A percentile compares a stretch with the other conserved stretches of the same genome.
These are phyloP conservation scores for Pharnaceum exiguum DNA, from an alignment of 148 eudicot species.

Conservation along the genomic window DNA sequence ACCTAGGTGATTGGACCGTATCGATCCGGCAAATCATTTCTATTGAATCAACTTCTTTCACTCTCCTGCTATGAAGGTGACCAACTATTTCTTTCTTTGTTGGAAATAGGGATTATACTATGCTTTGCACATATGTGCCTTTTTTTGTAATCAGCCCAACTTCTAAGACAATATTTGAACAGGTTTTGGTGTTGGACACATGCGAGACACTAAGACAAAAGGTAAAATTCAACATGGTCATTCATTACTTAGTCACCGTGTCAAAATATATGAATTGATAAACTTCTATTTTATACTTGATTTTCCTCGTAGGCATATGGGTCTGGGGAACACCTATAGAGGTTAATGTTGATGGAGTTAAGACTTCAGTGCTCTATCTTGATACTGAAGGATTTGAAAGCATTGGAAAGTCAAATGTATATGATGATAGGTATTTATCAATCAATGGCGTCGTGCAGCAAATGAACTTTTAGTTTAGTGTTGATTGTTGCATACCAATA, in stretches of 20 bases:
- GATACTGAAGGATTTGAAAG: conserved; percentile 99
- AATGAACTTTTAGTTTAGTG: conserved; percentile 9
- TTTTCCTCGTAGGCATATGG: conserved; percentile 67
- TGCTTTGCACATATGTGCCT: background rate
- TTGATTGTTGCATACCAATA: conserved; percentile 1
- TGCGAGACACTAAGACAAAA: conserved; percentile 98
- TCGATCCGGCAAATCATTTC: conserved; percentile 95
- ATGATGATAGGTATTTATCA: conserved; percentile 79
- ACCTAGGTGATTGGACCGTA: conserved; percentile 97
- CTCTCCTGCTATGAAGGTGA: conserved; percentile 96
- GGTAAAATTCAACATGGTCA: conserved; percentile 40
- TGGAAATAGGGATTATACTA: background rate
- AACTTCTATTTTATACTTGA: background rate
- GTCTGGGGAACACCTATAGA: conserved; percentile 95
- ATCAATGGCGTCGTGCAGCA: too few species aligned
- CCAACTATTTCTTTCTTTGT: background rate
- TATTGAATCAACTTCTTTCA: conserved; percentile 94
- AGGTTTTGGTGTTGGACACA: conserved; percentile 99
- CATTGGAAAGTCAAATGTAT: conserved; percentile 95
- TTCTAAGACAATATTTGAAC: conserved; percentile 19
- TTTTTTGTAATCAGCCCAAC: background rate
- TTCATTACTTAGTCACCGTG: too few species aligned
- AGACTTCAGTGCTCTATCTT: conserved; percentile 84
- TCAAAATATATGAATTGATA: background rate
- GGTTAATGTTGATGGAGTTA: conserved; percentile 68